Evolutionary conservation across 2,329 filamentous ascomycete species (phyloP).

Genomic region (Harringtonia aguacate): DNA sequence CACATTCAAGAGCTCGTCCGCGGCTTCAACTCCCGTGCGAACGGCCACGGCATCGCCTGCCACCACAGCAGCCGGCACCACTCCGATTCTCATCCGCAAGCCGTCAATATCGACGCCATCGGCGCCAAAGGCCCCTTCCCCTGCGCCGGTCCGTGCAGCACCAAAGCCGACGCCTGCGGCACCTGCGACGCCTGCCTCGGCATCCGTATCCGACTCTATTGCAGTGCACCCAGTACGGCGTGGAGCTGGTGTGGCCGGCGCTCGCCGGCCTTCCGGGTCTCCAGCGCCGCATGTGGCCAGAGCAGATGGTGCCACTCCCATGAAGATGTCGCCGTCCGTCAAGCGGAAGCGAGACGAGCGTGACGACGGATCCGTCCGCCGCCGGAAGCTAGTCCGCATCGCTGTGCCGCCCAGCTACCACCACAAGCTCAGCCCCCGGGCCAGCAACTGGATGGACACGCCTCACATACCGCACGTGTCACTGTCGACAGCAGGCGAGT

Average conservation of each 20-base stretch:
- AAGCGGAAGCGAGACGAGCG: slow-evolving; percentile 20
- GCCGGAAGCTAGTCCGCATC: slow-evolving; percentile 17
- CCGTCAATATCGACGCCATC: slow-evolving; percentile 14
- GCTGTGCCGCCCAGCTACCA: slow-evolving; percentile 7
- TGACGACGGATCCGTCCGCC: slow-evolving; percentile 9
- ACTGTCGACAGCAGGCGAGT: not conserved
- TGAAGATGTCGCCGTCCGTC: not conserved
- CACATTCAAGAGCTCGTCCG: not conserved
- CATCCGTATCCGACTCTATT: slow-evolving; percentile 15
- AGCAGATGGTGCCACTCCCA: no score
- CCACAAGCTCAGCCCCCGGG: slow-evolving; percentile 7
- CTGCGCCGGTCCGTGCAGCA: no score
- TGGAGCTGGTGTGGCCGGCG: slow-evolving; percentile 9
- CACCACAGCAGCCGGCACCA: not conserved
- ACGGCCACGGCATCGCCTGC: not conserved
- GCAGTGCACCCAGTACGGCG: not conserved
- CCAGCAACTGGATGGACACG: slow-evolving; percentile 10
- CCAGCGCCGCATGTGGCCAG: no score
- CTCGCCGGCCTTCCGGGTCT: not conserved
- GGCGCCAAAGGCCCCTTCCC: not conserved
- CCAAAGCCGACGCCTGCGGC: not conserved
- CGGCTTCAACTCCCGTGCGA: not conserved
- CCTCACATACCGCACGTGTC: not conserved
- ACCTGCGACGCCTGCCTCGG: not conserved
- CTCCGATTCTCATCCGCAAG: slow-evolving; percentile 10